Conservation (phyloP, 2,329 filamentous ascomycete species). For the Metarhizium humberi region DNA sequence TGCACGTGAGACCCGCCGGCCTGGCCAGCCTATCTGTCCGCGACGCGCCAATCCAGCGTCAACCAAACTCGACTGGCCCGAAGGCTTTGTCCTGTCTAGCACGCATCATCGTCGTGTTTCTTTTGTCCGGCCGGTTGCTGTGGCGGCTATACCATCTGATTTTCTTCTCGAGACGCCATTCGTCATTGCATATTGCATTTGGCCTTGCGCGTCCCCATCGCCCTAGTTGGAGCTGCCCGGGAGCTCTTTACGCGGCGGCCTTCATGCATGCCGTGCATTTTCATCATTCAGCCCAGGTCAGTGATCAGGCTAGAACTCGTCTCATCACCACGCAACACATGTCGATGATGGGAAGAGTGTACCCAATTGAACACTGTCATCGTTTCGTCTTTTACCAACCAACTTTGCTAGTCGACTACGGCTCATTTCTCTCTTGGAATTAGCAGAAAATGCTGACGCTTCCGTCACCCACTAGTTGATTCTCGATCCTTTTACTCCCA, state of each 20-base stretch:
- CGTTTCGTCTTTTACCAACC: neutral
- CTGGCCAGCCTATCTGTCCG: constrained; percentile 2
- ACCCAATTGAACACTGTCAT: neutral
- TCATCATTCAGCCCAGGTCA: neutral
- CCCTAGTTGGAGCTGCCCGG: neutral
- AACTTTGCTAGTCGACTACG: neutral
- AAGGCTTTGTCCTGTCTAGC: constrained; percentile 2
- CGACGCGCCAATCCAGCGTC: constrained; percentile 8
- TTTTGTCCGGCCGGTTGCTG: neutral
- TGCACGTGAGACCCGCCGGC: constrained; percentile 5
- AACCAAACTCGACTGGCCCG: constrained; percentile 4
- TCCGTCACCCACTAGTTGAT: neutral
- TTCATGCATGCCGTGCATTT: constrained; percentile 2
- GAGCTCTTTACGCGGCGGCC: neutral
- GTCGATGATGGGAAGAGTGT: neutral
- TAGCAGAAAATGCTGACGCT: neutral
- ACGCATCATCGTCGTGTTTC: constrained; percentile 2
- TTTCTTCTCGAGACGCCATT: neutral
- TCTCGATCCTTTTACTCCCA: neutral
- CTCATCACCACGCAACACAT: neutral
- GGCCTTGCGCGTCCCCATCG: neutral
- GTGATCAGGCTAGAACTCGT: neutral
- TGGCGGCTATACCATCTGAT: neutral
- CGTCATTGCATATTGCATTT: neutral
- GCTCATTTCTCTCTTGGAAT: neutral